Base-by-base conservation (phyloP, 2,329 filamentous ascomycete species). In the Allantophomopsis cytisporea region DNA sequence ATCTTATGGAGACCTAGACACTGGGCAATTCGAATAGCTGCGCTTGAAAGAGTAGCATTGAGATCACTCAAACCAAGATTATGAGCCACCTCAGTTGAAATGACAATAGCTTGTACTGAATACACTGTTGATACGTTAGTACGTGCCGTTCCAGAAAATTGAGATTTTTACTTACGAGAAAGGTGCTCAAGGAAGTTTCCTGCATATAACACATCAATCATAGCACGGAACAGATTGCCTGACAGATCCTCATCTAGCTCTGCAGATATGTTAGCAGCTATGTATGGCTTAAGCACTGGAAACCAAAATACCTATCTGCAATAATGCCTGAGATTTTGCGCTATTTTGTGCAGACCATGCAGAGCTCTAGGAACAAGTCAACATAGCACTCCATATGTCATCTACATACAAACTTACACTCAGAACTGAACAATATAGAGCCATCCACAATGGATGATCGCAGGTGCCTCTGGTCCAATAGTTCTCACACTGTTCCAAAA, bases 21-120 rank as follows among this genome's bases (percentile, higher is more conserved):
- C 41, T 60, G 54, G 1, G 58, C 56, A 13, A 61, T 58, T 12
- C 59, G 54, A 4, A 60, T 52, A 8, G 53, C 56, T 5, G 58
- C 50, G 21, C 51, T 54, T 40, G 60, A 50, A 4, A 61, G 43
- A 8, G 55, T 59, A 0, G 57, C 56, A 23, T 57, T 57, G 2
- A 57, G 40, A 36, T 59, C 50, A 40, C 58, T 61, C 23, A 54
- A 43, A 2, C 58, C 59, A 5, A 61, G 47, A 33, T 59, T 60
- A 42, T 61, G 59, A 1, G 56, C 59, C 14, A 59, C 48, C 39
- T 59, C 50, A 0, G 58, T 60, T 3, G 58, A 59, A 6, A 61
- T 55, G 15, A 56, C 54, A 23, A 59, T 51, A n/a, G 59, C 57
- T 38, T 60, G 59, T 10, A 58, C 51, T 2, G 54, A 52, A 35